Evolutionary conservation across 805 yeast genomes (phyloP).

Genomic region (Kodamaea fukazawae): DNA sequence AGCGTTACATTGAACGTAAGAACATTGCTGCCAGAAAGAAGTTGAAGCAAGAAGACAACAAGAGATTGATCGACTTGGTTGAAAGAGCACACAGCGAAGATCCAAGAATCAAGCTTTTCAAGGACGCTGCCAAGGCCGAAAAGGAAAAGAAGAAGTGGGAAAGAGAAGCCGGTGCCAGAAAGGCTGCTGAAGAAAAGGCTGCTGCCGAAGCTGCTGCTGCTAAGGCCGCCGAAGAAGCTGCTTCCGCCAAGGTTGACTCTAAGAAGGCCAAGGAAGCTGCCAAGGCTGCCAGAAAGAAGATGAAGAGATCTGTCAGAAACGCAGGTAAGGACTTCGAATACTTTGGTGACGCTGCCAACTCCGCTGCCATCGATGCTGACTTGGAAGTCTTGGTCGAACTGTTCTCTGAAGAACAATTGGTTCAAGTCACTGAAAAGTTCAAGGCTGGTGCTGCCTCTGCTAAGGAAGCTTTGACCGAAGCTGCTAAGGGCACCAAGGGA

Average conservation of each 20-base stretch:
- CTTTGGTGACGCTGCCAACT: slow-evolving; percentile 74
- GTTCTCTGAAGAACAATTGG: slow-evolving; percentile 76
- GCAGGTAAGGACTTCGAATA: slow-evolving; percentile 80
- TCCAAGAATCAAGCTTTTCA: slow-evolving; percentile 91
- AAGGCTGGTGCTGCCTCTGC: slow-evolving; percentile 51
- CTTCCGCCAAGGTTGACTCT: slow-evolving; percentile 56
- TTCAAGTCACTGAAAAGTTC: slow-evolving; percentile 68
- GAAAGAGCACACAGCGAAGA: slow-evolving; percentile 88
- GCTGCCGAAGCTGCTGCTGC: slow-evolving; percentile 81
- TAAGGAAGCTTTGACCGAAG: slow-evolving; percentile 57
- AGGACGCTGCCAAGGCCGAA: slow-evolving; percentile 90
- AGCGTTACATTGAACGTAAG: slow-evolving; percentile 97
- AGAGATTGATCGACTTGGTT: slow-evolving; percentile 79
- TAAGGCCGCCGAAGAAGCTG: slow-evolving; percentile 71
- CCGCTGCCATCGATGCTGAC: slow-evolving; percentile 73
- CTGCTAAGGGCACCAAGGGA: slow-evolving; percentile 41
- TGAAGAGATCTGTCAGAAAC: slow-evolving; percentile 81
- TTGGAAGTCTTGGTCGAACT: slow-evolving; percentile 74
- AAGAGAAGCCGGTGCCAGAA: slow-evolving; percentile 94
- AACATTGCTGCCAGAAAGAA: slow-evolving; percentile 95
- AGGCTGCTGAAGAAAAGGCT: slow-evolving; percentile 91
- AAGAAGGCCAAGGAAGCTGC: slow-evolving; percentile 91
- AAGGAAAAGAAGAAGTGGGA: slow-evolving; percentile 97
- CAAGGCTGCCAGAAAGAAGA: slow-evolving; percentile 97
- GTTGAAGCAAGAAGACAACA: slow-evolving; percentile 96